Evolutionary conservation across 768 basidiomycete species (phyloP), one percentile per base, ranked within the genome.

Genomic region (Auricularia heimuer): DNA sequence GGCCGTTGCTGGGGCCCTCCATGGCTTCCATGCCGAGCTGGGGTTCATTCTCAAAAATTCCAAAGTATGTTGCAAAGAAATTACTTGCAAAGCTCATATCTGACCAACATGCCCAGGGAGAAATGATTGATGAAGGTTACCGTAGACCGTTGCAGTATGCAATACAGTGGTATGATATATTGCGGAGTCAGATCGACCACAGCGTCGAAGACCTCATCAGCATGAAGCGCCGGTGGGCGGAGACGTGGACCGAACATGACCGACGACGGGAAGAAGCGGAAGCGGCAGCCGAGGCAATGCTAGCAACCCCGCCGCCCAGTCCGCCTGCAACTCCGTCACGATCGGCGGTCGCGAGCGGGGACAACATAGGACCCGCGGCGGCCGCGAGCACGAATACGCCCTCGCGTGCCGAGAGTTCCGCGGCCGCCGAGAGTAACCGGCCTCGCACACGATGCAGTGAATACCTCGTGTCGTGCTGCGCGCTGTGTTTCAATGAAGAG

Each of bases 401-500:
- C n/a, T n/a, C n/a, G n/a, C n/a, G n/a, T n/a, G 47, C 47, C 1
- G 47, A 51, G 11, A 18, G 10, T 18, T 1, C 39, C 39, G 47
- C 47, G 47, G 47, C 14, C 6, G 18, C 16, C 21, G 4, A 2
- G 10, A 4, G 18, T 1, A 3, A 51, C 4, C 3, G 1, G 3
- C 56, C 56, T 29, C 6, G 56, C 69, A 24, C 69, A 69, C 60
- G 62, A 69, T 2, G 56, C 68, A 33, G 33, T 73, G 1, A 65
- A 7, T 60, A 51, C 3, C 47, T 79, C 3, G 73, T 70, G 18
- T 66, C 72, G 29, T 68, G 72, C 2, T 77, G 76, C 54, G 71
- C 77, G 0, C 73, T 74, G 0, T 80, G 77, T 54, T 79, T 77
- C 64, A 73, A 71, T 0, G 69, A 71, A 3, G 64, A 18, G 0